These are phyloP conservation scores for Metschnikowia henanensis DNA, from an alignment of 805 yeast genomes.

Conservation along the genomic window DNA sequence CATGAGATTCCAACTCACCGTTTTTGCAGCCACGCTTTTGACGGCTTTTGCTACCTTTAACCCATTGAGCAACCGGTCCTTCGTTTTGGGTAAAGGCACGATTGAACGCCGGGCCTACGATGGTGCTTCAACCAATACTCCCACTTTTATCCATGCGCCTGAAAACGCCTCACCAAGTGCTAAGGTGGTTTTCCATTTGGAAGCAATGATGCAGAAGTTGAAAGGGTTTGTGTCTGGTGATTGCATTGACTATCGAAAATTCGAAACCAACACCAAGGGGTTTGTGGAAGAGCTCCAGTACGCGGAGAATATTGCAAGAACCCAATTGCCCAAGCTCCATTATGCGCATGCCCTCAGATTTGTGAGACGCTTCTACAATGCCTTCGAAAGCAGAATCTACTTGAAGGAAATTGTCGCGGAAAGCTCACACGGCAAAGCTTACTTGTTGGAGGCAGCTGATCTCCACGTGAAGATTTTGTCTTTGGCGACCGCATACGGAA, in stretches of 20 bases:
- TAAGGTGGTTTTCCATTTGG: not conserved
- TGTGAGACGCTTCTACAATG: not conserved
- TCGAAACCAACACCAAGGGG: not conserved
- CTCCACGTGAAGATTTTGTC: not conserved
- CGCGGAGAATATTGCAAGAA: not conserved
- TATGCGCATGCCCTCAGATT: not conserved
- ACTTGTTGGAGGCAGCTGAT: not conserved
- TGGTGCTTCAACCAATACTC: not conserved
- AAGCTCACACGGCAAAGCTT: not conserved
- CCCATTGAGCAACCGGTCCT: not conserved
- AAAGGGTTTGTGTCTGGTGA: not conserved
- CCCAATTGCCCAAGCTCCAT: not conserved
- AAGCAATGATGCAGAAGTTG: not conserved
- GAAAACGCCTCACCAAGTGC: not conserved
- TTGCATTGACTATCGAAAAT: not conserved
- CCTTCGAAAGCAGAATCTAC: not conserved
- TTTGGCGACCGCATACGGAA: not conserved
- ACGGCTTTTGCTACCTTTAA: not conserved
- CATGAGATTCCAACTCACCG: not conserved
- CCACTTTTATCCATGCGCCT: not conserved
- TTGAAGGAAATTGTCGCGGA: not conserved
- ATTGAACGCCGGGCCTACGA: not conserved
- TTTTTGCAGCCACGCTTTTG: not conserved
- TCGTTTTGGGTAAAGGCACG: not conserved
- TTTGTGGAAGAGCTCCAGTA: not conserved